Base-by-base conservation (phyloP, 2,329 filamentous ascomycete species). In the Metarhizium album region DNA sequence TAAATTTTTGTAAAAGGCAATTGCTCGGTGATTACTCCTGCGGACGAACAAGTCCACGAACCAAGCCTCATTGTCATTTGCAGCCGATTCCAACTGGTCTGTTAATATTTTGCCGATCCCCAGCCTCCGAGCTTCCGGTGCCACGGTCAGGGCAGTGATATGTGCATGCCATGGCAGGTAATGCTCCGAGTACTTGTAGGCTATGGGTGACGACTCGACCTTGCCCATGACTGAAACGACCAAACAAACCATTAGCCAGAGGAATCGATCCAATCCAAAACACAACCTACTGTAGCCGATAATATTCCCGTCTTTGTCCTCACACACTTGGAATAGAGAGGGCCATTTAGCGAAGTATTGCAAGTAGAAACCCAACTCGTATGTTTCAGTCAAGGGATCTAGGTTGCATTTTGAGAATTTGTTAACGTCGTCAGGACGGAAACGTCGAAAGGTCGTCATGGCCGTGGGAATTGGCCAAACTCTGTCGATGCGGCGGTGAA, bases 81-180 rank as follows among this genome's bases (percentile, higher is more conserved):
- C 89, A 2, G 82, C 84, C n/a, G 76, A 75, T 67, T 96, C 91
- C 29, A 98, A 76, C 51, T 87, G 83, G 61, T 86, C 79, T 0
- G 86, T 90, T 37, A 98, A 76, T 45, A 86, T 84, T 53, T 86
- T 88, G 47, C 91, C 93, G 60, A 96, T 86, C 16, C 93, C 91
- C 16, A 93, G 78, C 42, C 93, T 81, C 27, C 93, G 84, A 47
- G 89, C 89, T 51, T 85, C 82, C 0, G 93, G 93, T 0, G 91
- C 85, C 20, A 98, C 88, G 0, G 93, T 97, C 48, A 98, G 76
- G 35, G 91, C 93, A 4, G 93, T 98, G 64, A 98, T 95, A 70
- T 98, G 93, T 20, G 90, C 91, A 71, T 98, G 93, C 88, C 90
- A 97, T n/a, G 91, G 91, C n/a, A 95, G 84, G 71, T 94, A 95